phyloP scores from a whole-genome alignment of 148 eudicot genomes.

The Polygonum aviculare region DNA sequence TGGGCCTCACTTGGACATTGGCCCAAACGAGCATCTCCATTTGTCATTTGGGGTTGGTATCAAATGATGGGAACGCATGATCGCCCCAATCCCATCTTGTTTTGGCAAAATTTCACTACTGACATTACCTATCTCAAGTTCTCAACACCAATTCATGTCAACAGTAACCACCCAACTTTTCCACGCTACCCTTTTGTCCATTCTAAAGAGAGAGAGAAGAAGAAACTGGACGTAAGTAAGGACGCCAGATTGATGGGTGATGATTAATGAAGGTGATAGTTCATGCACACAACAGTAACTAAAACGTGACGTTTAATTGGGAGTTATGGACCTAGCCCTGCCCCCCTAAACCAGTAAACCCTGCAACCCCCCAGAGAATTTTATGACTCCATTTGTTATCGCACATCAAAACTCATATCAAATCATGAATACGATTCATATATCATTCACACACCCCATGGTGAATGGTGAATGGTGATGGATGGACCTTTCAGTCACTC shows the following conservation, averaged over 20 bases:
- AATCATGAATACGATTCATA: not conserved
- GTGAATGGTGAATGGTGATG: too few relatives aligned
- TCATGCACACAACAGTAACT: slow-evolving; percentile 3
- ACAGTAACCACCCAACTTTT: not conserved
- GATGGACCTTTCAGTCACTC: not conserved
- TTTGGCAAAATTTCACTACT: not conserved
- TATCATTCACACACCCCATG: too few relatives aligned
- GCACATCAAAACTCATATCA: not conserved
- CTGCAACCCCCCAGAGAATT: not conserved
- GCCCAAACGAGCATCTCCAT: not conserved
- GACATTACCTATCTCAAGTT: not conserved
- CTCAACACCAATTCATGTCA: not conserved
- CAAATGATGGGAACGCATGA: not conserved
- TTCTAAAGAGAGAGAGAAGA: not conserved
- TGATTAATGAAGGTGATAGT: slow-evolving; percentile 6
- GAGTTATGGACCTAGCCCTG: not conserved
- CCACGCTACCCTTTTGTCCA: not conserved
- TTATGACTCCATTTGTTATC: not conserved
- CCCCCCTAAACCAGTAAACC: too few relatives aligned
- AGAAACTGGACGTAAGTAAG: not conserved
- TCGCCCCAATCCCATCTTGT: not conserved
- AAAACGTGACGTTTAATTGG: not conserved
- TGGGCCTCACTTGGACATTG: not conserved
- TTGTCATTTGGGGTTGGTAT: not conserved
- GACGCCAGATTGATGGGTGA: not conserved